These are phyloP conservation scores for Colletotrichum tanaceti DNA, from an alignment of 2,329 filamentous ascomycete genomes.

Conservation along the genomic window DNA sequence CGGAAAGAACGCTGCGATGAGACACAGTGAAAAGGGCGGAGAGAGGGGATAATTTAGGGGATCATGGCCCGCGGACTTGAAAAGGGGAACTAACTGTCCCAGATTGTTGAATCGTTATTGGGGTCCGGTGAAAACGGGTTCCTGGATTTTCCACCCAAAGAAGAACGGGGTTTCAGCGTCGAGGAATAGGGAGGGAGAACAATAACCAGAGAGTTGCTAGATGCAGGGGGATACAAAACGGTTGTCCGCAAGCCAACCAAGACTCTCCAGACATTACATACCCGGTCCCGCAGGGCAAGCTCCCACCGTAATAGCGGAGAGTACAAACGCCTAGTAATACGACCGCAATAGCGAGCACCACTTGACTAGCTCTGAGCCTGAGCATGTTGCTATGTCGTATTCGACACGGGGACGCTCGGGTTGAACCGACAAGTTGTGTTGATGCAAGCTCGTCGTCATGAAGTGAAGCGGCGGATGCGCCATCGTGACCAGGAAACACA, in stretches of 20 bases:
- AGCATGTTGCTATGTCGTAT: not conserved
- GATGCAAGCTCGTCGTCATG: not conserved
- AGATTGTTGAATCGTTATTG: not conserved
- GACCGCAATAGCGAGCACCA: slow-evolving; percentile 11
- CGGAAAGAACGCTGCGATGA: not conserved
- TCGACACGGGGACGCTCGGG: too few species aligned
- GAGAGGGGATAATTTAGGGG: not conserved
- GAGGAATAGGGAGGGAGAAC: not conserved
- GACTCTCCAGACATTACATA: slow-evolving; percentile 11
- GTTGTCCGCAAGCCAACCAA: not conserved
- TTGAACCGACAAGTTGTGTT: not conserved
- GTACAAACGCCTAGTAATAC: slow-evolving; percentile 12
- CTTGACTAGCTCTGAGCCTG: slow-evolving; percentile 19
- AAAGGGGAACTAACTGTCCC: not conserved
- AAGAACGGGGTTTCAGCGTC: not conserved
- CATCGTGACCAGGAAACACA: not conserved
- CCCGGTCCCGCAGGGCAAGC: not conserved
- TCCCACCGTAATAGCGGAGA: not conserved
- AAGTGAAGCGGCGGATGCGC: slow-evolving; percentile 1
- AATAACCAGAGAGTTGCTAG: not conserved
- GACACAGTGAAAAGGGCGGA: not conserved
- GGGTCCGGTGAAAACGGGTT: slow-evolving; percentile 4
- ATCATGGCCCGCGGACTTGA: not conserved
- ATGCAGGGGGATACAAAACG: not conserved
- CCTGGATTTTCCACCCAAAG: not conserved